phyloP scores from a whole-genome alignment of 73 alveolate species.

The Paramecium octaurelia region DNA sequence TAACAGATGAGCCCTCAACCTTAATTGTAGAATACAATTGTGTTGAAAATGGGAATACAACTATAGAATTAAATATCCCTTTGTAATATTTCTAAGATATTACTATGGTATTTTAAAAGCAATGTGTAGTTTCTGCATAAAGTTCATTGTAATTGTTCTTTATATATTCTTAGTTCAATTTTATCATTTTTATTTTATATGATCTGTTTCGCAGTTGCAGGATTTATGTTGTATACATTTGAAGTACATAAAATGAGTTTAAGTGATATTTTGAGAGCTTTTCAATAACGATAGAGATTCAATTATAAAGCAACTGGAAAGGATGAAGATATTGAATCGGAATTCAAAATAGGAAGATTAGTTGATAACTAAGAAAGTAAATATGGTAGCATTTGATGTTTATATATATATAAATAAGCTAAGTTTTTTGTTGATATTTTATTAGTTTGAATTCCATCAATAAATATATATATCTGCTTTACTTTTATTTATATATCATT shows the following conservation, averaged over 20 bases:
- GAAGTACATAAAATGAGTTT: neutral
- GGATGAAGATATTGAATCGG: slow-evolving; percentile 23
- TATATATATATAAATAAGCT: neutral
- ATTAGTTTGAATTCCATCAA: neutral
- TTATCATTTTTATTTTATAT: neutral
- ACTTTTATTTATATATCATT: neutral
- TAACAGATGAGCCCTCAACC: slow-evolving; percentile 11
- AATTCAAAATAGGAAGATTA: slow-evolving; percentile 47
- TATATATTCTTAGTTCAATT: neutral
- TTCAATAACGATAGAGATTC: neutral
- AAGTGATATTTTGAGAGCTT: neutral
- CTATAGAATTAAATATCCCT: slow-evolving; percentile 41
- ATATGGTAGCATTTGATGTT: slow-evolving; percentile 47
- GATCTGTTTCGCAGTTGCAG: neutral
- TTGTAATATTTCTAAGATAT: slow-evolving; percentile 31
- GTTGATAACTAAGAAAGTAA: neutral
- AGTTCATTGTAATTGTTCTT: neutral
- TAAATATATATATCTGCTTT: neutral
- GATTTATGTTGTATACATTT: neutral
- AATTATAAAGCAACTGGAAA: neutral
- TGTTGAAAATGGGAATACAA: neutral
- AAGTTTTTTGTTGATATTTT: neutral
- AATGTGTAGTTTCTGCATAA: slow-evolving; percentile 1
- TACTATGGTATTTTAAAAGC: slow-evolving; percentile 12
- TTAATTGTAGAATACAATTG: slow-evolving; percentile 34